phyloP scores from a whole-genome alignment of 441 rosid species.

The Gossypium armourianum region DNA sequence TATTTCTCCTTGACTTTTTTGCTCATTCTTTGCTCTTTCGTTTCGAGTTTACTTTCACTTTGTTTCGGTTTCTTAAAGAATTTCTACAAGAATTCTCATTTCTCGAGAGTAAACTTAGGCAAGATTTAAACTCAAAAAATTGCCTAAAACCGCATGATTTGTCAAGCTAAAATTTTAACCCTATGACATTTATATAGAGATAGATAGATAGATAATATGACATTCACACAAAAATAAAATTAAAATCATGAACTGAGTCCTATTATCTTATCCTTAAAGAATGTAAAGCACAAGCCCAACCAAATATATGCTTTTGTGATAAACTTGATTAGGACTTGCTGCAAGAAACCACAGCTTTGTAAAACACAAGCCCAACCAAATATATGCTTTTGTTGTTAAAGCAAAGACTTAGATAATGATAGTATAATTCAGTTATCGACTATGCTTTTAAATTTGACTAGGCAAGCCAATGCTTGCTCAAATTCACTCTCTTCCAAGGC shows the following conservation, averaged over 20 bases:
- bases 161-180: background rate
- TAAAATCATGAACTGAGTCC: background rate
- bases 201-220: too few relatives aligned
- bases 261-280: background rate
- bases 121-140: background rate
- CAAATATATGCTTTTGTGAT: background rate
- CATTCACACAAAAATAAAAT: background rate
- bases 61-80: background rate
- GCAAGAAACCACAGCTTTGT: background rate
- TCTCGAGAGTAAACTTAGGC: background rate
- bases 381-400: background rate
- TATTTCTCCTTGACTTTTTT: background rate
- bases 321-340: too few relatives aligned
- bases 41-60: background rate
- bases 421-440: constrained; percentile 17
- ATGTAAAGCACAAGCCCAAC: background rate
- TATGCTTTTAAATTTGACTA: constrained; percentile 41
- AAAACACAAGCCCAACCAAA: background rate
- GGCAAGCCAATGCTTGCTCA: constrained; percentile 57
- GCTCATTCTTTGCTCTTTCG: background rate
- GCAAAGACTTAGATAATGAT: background rate
- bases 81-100: background rate
- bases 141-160: background rate
- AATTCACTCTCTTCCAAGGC: constrained; percentile 66
- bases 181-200: background rate